Base-by-base conservation (phyloP, 2,329 filamentous ascomycete species). In the Didymosphaeria variabile region DNA sequence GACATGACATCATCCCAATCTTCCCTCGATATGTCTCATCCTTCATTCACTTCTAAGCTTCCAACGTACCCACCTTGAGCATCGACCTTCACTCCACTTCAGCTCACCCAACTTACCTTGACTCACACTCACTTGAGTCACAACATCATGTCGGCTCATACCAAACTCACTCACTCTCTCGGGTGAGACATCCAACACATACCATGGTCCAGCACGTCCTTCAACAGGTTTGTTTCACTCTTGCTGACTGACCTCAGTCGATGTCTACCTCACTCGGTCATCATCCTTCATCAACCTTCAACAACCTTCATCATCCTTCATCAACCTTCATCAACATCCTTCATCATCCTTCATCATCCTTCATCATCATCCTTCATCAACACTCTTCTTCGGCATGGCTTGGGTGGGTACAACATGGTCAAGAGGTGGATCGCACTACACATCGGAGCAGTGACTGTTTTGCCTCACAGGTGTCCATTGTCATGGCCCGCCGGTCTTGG, bases 381-480 rank as follows among this genome's bases (percentile, higher is more conserved):
- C 45, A 47, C 15, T 9, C 45, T 31, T 47, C 45, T 5, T 23
- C 44, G 21, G 23, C 15, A 29, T 47, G 45, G 45, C 38, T n/a
- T 45, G 19, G 19, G 21, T 26, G 7, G 52, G 32, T 32, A 23
- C 36, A 45, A 44, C 26, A n/a, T 44, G 52, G 23, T 40, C 17
- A 55, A 55, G 36, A 55, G 36, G 26, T 13, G 52, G 52, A 55
- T 44, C 38, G 38, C 23, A 55, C 15, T 15, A 17, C 23, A 17
- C 15, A 31, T 7, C 26, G 26, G 10, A n/a, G 52, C 52, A 45
- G 36, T 17, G 52, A 55, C 52, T 55, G 52, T 55, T 31, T 55
- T 34, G 52, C 52, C 52, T 55, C 52, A 21, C 38, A 45, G 17
- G n/a, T 40, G 13, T 44, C 15, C 26, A 29, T 29, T 29, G 26